Evolutionary conservation across 2,329 filamentous ascomycete species (phyloP).

Genomic region (Chaetothyriales sp.): DNA sequence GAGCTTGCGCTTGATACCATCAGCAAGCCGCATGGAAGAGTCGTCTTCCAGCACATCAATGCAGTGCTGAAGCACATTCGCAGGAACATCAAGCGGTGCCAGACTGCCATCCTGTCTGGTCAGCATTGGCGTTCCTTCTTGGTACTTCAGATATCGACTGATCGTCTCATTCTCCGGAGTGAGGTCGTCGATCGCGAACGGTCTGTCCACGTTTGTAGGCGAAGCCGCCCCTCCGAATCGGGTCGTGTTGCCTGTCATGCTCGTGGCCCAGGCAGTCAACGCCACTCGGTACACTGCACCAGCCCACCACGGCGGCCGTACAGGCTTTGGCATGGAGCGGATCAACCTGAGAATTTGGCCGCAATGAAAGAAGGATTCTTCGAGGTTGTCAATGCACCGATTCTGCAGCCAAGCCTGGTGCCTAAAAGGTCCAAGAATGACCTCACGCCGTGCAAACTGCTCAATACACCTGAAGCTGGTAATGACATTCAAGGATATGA

Average conservation of each 20-base stretch:
- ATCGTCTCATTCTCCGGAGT: constrained; percentile 37
- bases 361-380: constrained; percentile 51
- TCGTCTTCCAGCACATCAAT: constrained; percentile 40
- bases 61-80: constrained; percentile 36
- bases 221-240: constrained; percentile 21
- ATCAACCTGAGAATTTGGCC: constrained; percentile 51
- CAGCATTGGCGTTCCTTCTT: constrained; percentile 38
- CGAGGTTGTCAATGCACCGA: constrained; percentile 47
- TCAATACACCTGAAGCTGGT: constrained; percentile 55
- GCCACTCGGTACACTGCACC: constrained; percentile 53
- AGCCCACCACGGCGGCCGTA: constrained; percentile 56
- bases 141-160: constrained; percentile 37
- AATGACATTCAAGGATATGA: constrained; percentile 54
- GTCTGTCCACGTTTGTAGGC: constrained; percentile 22
- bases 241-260: constrained; percentile 35
- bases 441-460: constrained; percentile 47
- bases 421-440: constrained; percentile 41
- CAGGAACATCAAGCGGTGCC: constrained; percentile 33
- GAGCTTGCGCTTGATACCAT: constrained; percentile 40
- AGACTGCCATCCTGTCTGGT: constrained; percentile 36
- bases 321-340: constrained; percentile 42
- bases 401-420: constrained; percentile 42
- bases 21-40: constrained; percentile 36
- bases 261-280: constrained; percentile 48
- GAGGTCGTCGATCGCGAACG: constrained; percentile 37